A percentile compares a stretch with the other conserved stretches of the same genome.
phyloP scores from a whole-genome alignment of 2,329 filamentous ascomycete genomes.

The Neofusicoccum ribis region DNA sequence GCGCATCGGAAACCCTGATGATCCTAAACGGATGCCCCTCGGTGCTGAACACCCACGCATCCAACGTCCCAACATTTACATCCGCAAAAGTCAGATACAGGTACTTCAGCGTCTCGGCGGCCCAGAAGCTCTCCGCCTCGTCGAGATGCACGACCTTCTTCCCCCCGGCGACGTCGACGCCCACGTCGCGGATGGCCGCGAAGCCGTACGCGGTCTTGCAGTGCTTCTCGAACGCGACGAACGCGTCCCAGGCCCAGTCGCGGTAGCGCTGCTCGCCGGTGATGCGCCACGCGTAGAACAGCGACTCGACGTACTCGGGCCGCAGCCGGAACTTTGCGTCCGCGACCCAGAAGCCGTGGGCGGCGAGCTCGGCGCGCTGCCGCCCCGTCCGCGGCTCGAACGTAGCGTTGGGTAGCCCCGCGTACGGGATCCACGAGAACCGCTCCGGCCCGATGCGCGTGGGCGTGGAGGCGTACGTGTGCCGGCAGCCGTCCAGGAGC shows the following conservation, averaged over 20 bases:
- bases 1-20: slow-evolving; percentile 26
- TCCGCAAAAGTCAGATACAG: slow-evolving; percentile 41
- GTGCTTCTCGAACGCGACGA: slow-evolving; percentile 36
- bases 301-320: slow-evolving; percentile 41
- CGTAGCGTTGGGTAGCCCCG: slow-evolving; percentile 33
- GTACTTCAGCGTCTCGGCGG: slow-evolving; percentile 45
- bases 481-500: slow-evolving; percentile 42
- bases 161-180: slow-evolving; percentile 22
- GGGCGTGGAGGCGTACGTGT: slow-evolving; percentile 39
- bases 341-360: slow-evolving; percentile 36
- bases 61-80: slow-evolving; percentile 37
- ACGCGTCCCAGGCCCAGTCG: slow-evolving; percentile 46
- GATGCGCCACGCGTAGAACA: slow-evolving; percentile 45
- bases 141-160: slow-evolving; percentile 35
- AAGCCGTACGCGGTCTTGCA: slow-evolving; percentile 42
- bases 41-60: slow-evolving; percentile 47
- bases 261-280: slow-evolving; percentile 42
- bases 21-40: slow-evolving; percentile 44
- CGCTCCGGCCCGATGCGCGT: slow-evolving; percentile 41
- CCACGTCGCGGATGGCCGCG: slow-evolving; percentile 39
- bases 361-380: slow-evolving; percentile 30
- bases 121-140: slow-evolving; percentile 42
- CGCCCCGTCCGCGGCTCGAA: slow-evolving; percentile 32
- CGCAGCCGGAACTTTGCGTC: slow-evolving; percentile 37
- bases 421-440: slow-evolving; percentile 42